Conservation (phyloP, 1,284 basidiomycete species). For the Spongiforma sp. region DNA sequence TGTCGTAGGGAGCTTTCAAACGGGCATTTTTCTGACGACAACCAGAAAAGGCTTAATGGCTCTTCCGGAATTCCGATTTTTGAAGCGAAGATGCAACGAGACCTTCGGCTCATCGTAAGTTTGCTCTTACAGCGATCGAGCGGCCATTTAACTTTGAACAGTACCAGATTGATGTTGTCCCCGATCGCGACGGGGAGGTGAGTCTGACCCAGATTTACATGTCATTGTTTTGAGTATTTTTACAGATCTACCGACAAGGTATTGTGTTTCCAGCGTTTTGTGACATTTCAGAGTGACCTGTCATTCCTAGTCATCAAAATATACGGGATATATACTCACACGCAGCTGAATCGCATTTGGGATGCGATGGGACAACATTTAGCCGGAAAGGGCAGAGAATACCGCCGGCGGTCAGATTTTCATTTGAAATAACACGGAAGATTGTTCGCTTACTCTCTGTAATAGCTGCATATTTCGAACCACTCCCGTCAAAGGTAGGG, state of each 20-base stretch:
- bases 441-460: slow-evolving; percentile 1
- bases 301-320: slow-evolving; percentile 56
- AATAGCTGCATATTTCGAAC: slow-evolving; percentile 52
- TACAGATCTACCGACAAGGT: slow-evolving; percentile 63
- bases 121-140: not conserved
- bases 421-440: not conserved
- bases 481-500: slow-evolving; percentile 40
- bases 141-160: slow-evolving; percentile 27
- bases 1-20: slow-evolving; percentile 61
- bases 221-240: slow-evolving; percentile 1
- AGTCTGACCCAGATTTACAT: slow-evolving; percentile 19
- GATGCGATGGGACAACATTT: slow-evolving; percentile 58
- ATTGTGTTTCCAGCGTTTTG: not conserved
- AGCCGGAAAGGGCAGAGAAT: slow-evolving; percentile 57
- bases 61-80: slow-evolving; percentile 59
- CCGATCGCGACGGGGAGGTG: slow-evolving; percentile 56
- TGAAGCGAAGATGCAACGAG: slow-evolving; percentile 71
- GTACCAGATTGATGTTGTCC: slow-evolving; percentile 69
- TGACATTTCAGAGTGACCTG: not conserved
- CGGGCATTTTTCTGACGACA: slow-evolving; percentile 70
- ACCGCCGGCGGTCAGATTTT: slow-evolving; percentile 47
- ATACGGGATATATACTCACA: slow-evolving; percentile 70
- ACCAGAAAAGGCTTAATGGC: slow-evolving; percentile 66
- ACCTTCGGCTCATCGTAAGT: slow-evolving; percentile 64
- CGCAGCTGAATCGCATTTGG: slow-evolving; percentile 64